Percentiles rank a stretch among this genome's conserved stretches.
phyloP scores from a whole-genome alignment of 2,329 filamentous ascomycete species.

The Aspergillus arachidicola region DNA sequence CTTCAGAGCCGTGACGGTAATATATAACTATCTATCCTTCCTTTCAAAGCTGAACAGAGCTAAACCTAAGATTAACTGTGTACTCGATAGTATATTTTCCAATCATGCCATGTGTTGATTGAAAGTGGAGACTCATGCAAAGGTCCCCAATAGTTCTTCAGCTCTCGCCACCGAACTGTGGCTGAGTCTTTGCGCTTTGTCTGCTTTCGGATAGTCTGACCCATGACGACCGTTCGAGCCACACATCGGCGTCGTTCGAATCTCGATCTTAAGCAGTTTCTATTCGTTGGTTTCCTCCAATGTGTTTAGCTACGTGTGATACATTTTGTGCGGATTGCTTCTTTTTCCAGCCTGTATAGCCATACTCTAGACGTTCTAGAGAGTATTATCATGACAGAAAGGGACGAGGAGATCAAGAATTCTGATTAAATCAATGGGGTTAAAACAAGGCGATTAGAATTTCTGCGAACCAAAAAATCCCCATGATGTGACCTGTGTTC shows the following conservation, averaged over 20 bases:
- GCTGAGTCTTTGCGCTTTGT: neutral
- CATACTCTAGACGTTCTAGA: neutral
- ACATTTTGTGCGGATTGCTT: too few species aligned
- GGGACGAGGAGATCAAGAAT: neutral
- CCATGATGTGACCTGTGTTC: neutral
- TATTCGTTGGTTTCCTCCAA: too few species aligned
- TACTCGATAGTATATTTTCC: neutral
- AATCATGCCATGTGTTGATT: neutral
- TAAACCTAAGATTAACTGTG: neutral
- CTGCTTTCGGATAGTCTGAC: neutral
- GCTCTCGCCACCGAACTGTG: neutral
- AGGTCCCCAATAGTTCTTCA: neutral
- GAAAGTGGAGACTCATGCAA: neutral
- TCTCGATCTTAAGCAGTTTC: neutral
- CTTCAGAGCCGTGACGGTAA: neutral
- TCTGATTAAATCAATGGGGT: neutral
- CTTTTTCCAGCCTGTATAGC: neutral
- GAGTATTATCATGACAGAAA: neutral
- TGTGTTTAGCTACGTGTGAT: too few species aligned
- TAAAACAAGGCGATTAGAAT: neutral
- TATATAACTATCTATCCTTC: neutral
- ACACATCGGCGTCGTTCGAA: slow-evolving; percentile 1
- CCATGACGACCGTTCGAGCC: neutral
- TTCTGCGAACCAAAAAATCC: neutral
- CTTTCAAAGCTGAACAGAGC: neutral